Evolutionary conservation across 306 rosid genomes (phyloP), one percentile per base, ranked within the genome.

Genomic region (Mucuna pruriens): DNA sequence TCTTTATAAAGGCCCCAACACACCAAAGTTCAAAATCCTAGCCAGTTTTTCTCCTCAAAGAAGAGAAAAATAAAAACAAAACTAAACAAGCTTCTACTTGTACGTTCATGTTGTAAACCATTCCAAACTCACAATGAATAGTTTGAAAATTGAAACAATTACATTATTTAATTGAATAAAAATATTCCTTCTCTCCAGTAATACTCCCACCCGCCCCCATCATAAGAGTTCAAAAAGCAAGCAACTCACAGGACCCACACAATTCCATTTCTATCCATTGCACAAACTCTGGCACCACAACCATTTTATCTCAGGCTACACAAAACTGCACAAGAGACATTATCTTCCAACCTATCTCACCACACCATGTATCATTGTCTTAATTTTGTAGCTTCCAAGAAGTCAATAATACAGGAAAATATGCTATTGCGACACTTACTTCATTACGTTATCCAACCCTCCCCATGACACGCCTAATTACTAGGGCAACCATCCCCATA

Each of bases 71-170:
- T 1, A 31, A 36, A 22, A 71, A 20, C 10, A 20, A 22, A 55
- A 36, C 66, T 71, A 11, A 58, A 75, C 16, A 34, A 16, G n/a
- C 40, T 66, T 79, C 58, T n/a, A 17, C 39, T 79, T 45, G n/a
- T 38, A 58, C n/a, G 57, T 17, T 73, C 75, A 29, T 12, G 16
- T 51, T 46, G 39, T 16, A 54, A 34, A 51, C 77, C 65, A 64
- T 15, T 16, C 63, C 77, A 84, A 55, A 79, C 71, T 78, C 34
- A 51, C 19, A 71, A 39, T 23, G 15, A 23, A 5, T 15, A 46
- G 44, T 83, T 51, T 45, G 44, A 78, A 51, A 64, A 77, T 51
- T 45, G 44, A 78, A 51, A 64, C 19, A 31, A 51, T 4, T 44
- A 73, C 44, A 68, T 23, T 39, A 17, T 17, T 78, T 52, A 54